Evolutionary conservation across 2,329 filamentous ascomycete genomes (phyloP).

Genomic region (Tolypocladium ovalisporum): DNA sequence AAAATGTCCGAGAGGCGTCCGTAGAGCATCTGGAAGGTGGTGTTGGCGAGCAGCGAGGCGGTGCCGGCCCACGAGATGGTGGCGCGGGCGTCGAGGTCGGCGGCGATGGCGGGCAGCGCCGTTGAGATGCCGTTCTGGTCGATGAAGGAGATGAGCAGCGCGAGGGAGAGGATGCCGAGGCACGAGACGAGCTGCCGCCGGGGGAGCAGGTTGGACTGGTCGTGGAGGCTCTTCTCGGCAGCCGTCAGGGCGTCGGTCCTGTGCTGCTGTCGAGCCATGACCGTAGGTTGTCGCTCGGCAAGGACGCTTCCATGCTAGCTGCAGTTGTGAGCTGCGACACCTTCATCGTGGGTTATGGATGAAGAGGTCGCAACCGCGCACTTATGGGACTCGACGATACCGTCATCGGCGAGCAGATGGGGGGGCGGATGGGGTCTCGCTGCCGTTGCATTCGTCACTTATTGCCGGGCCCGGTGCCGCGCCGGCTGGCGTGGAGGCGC

Average conservation of each 20-base stretch:
- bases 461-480: not conserved
- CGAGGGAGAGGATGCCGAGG: slow-evolving; percentile 38
- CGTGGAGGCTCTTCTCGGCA: slow-evolving; percentile 35
- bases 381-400: not conserved
- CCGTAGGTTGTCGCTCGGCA: not conserved
- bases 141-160: slow-evolving; percentile 42
- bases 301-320: not conserved
- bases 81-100: slow-evolving; percentile 31
- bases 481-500: not conserved
- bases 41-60: slow-evolving; percentile 42
- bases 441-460: not conserved
- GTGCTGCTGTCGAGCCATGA: not conserved
- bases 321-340: not conserved
- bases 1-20: slow-evolving; percentile 51
- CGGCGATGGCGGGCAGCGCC: slow-evolving; percentile 39
- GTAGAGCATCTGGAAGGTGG: slow-evolving; percentile 54
- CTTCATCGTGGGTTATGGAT: not conserved
- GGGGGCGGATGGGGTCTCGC: not conserved
- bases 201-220: slow-evolving; percentile 48
- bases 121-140: slow-evolving; percentile 46
- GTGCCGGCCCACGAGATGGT: slow-evolving; percentile 47
- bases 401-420: not conserved
- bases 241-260: not conserved
- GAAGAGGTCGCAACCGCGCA: not conserved
- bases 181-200: slow-evolving; percentile 36